Percentiles rank a stretch among this genome's conserved stretches.
Evolutionary conservation across 495 filamentous ascomycete species (phyloP).

Genomic region (Lophium mytilinum): DNA sequence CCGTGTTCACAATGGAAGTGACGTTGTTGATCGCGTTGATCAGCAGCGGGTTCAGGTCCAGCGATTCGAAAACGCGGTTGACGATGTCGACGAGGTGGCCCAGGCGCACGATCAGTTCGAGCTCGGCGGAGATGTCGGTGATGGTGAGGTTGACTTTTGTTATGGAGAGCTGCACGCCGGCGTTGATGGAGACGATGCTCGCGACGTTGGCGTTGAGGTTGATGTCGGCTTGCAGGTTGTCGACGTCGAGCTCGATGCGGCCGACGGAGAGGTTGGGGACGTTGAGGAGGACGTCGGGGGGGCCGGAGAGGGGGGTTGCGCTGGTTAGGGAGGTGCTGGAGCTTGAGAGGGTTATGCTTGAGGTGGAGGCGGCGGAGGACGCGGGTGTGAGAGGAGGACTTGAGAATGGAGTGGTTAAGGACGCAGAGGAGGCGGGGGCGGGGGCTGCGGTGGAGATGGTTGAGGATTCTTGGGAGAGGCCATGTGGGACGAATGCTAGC

Average conservation of each 20-base stretch:
- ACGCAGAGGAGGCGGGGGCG: too few species aligned
- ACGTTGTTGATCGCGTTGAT: conserved; percentile 47
- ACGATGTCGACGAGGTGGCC: conserved; percentile 51
- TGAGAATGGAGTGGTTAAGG: too few species aligned
- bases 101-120: conserved; percentile 49
- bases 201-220: conserved; percentile 50
- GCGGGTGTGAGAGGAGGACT: too few species aligned
- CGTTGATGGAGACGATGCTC: conserved; percentile 47
- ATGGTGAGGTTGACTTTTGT: conserved; percentile 53
- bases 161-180: conserved; percentile 44
- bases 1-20: conserved; percentile 39
- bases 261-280: conserved; percentile 47
- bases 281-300: conserved; percentile 48
- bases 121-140: conserved; percentile 44
- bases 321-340: neutral
- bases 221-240: conserved; percentile 46
- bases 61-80: conserved; percentile 45
- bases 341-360: neutral
- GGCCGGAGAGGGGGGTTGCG: conserved; percentile 6
- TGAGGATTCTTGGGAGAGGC: too few species aligned
- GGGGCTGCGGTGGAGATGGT: too few species aligned
- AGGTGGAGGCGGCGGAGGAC: conserved; percentile 6
- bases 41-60: conserved; percentile 50
- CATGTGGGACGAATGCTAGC: too few species aligned
- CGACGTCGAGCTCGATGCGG: conserved; percentile 48